These are phyloP conservation scores for Penicillium daleae DNA, from an alignment of 495 filamentous ascomycete species.

Conservation along the genomic window DNA sequence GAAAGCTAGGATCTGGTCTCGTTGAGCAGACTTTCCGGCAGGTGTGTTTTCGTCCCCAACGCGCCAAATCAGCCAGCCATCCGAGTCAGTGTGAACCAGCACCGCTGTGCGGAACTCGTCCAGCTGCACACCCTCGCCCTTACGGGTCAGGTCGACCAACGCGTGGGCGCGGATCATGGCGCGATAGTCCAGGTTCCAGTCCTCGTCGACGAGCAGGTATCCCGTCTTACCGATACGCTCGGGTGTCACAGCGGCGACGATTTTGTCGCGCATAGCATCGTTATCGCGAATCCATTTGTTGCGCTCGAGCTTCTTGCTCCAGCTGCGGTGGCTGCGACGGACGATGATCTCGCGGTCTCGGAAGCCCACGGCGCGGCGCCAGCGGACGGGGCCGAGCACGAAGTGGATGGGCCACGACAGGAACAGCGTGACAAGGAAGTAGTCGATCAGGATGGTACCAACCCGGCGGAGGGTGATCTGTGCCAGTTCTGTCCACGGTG, in stretches of 20 bases:
- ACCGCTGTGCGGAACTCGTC: slow-evolving; percentile 65
- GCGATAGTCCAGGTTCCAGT: slow-evolving; percentile 81
- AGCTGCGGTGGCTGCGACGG: slow-evolving; percentile 58
- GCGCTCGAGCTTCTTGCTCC: slow-evolving; percentile 42
- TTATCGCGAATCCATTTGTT: slow-evolving; percentile 51
- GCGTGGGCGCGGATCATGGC: slow-evolving; percentile 71
- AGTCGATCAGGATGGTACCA: slow-evolving; percentile 68
- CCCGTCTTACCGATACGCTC: slow-evolving; percentile 72
- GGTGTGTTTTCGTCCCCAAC: slow-evolving; percentile 56
- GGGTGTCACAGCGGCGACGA: slow-evolving; percentile 66
- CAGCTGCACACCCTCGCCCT: slow-evolving; percentile 52
- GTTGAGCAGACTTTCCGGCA: slow-evolving; percentile 49
- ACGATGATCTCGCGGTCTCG: slow-evolving; percentile 73
- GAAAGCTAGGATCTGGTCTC: slow-evolving; percentile 70
- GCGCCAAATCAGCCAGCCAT: slow-evolving; percentile 67
- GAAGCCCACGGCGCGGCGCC: slow-evolving; percentile 74
- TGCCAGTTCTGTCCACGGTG: slow-evolving; percentile 53
- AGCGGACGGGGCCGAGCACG: slow-evolving; percentile 63
- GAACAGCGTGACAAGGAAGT: slow-evolving; percentile 67
- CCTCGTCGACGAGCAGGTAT: slow-evolving; percentile 73
- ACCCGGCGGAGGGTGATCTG: slow-evolving; percentile 56
- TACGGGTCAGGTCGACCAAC: slow-evolving; percentile 54
- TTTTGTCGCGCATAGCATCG: slow-evolving; percentile 51
- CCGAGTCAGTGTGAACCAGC: slow-evolving; percentile 63
- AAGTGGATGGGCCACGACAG: slow-evolving; percentile 79